These are phyloP conservation scores for Primulina tabacum DNA, from an alignment of 257 asterid species.

Conservation along the genomic window DNA sequence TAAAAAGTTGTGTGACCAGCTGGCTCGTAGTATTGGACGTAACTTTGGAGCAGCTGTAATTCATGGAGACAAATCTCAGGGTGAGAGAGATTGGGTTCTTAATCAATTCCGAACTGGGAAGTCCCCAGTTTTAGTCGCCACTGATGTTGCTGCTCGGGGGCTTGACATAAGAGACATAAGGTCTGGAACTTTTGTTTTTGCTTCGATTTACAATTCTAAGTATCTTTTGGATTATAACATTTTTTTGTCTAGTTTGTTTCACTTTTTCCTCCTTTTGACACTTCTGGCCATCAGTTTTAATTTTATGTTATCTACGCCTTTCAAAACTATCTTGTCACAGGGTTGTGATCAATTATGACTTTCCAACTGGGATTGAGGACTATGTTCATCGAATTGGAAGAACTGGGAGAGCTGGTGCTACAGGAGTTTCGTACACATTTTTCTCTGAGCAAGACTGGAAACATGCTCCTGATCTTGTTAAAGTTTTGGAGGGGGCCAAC, in stretches of 20 bases:
- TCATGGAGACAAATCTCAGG: constrained; percentile 95
- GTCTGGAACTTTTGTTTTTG: constrained; percentile 31
- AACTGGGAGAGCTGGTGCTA: constrained; percentile 98
- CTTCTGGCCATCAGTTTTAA: not conserved
- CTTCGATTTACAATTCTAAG: constrained; percentile 1
- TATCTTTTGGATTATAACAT: not conserved
- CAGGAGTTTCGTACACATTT: constrained; percentile 80
- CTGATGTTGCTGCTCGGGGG: constrained; percentile 99
- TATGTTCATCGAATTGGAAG: constrained; percentile 97
- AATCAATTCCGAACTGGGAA: constrained; percentile 87
- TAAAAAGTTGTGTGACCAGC: constrained; percentile 82
- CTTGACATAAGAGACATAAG: constrained; percentile 89
- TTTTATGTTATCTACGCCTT: not conserved
- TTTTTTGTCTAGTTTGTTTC: not conserved
- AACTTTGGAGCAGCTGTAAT: constrained; percentile 91
- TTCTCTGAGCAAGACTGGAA: constrained; percentile 96
- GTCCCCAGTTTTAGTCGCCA: constrained; percentile 86
- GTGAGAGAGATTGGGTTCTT: constrained; percentile 91
- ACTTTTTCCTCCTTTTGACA: not conserved
- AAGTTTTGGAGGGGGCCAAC: constrained; percentile 88
- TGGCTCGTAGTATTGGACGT: constrained; percentile 76
- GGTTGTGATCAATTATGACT: constrained; percentile 81
- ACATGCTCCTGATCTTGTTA: constrained; percentile 78
- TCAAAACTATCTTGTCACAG: constrained; percentile 36
- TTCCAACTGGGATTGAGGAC: constrained; percentile 92